Evolutionary conservation across 1,284 basidiomycete species (phyloP), one percentile per base, ranked within the genome.

Genomic region (Leucoagaricus sp.): DNA sequence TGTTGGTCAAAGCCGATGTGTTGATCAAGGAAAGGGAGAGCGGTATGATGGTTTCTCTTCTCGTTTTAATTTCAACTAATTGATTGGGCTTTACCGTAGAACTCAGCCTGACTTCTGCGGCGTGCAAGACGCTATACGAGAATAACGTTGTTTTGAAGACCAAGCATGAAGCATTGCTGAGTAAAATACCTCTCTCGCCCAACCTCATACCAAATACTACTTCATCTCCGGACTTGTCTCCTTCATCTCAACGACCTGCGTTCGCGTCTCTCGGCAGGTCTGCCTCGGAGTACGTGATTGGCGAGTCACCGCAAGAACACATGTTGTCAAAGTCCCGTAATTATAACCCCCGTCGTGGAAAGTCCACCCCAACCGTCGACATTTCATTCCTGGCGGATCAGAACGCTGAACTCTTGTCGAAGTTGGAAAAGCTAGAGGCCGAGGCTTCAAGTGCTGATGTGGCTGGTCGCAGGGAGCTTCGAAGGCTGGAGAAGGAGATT

Each of bases 401-500:
- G 71, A 94, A 94, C 65, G 84, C 87, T 0, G 87, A 93, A 58
- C 83, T 94, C 15, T 73, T 90, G 5, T 71, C 80, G 21, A 89
- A 91, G 61, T 76, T 94, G 5, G 85, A 91, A 65, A 81, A 81
- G 58, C 78, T 94, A 21, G 88, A 94, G 66, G 69, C 79, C 0
- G 91, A 93, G 61, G 83, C 90, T 4, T 72, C 74, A 8, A 78
- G 79, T 42, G 78, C 85, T 3, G 90, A 94, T 61, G 79, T 83
- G 38, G 76, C 79, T 1, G 90, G 90, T 5, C 81, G 86, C 53
- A 81, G 83, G 38, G 83, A 83, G 61, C 75, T 94, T 12, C 83
- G 84, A 46, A 81, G 80, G 65, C 72, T 94, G 51, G 91, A 94
- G 71, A 84, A 83, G 66, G 93, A 94, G 75, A 86, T 94, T 12